A percentile compares a stretch with the other conserved stretches of the same genome.
These are phyloP conservation scores for Quercus cerris DNA, from an alignment of 306 rosid genomes.

Conservation along the genomic window DNA sequence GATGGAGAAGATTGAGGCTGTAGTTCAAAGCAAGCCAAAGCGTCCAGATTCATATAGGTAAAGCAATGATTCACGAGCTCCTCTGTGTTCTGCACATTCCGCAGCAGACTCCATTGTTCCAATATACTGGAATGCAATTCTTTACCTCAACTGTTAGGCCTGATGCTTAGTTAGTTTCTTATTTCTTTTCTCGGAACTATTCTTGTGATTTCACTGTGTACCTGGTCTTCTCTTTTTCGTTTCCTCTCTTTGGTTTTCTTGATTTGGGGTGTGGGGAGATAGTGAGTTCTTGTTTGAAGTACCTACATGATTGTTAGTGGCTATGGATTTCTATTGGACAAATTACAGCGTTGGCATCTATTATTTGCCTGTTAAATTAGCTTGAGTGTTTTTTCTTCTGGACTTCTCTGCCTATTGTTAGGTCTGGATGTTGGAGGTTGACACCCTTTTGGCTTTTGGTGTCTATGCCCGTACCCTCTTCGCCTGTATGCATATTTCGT, in stretches of 20 bases:
- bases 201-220: background rate
- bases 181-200: background rate
- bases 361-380: no score
- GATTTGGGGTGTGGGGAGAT: background rate
- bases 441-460: no score
- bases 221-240: background rate
- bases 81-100: slow-evolving; percentile 27
- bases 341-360: background rate
- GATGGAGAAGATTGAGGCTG: slow-evolving; percentile 89
- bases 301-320: background rate
- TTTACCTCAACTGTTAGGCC: background rate
- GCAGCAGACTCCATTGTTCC: slow-evolving; percentile 12
- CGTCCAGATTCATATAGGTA: slow-evolving; percentile 82
- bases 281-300: background rate
- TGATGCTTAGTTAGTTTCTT: background rate
- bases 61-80: slow-evolving; percentile 10
- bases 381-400: no score
- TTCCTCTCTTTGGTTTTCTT: background rate
- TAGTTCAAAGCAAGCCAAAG: slow-evolving; percentile 91
- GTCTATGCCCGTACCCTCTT: no score
- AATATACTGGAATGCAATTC: slow-evolving; percentile 8
- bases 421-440: no score
- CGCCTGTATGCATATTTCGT: no score
- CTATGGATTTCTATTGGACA: background rate
- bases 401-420: no score